phyloP scores from a whole-genome alignment of 1,284 basidiomycete genomes.

The Tremellales sp. region DNA sequence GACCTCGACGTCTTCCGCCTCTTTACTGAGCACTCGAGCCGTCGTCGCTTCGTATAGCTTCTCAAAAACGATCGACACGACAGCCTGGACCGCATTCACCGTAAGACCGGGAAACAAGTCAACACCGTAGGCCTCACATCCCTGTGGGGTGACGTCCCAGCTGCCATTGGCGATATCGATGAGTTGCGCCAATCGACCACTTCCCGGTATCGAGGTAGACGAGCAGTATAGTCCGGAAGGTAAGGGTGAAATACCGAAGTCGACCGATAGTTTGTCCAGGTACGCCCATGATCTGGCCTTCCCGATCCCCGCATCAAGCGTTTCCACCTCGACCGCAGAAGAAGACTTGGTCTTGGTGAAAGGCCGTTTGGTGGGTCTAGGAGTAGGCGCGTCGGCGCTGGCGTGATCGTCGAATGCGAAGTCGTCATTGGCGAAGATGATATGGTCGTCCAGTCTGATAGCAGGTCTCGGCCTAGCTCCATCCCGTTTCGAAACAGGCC shows the following conservation, averaged over 20 bases:
- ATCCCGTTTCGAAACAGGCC: neutral
- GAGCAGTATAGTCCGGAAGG: constrained; percentile 39
- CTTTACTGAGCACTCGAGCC: constrained; percentile 13
- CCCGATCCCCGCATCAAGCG: constrained; percentile 35
- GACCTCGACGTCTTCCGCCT: constrained; percentile 8
- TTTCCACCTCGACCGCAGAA: constrained; percentile 2
- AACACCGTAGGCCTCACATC: constrained; percentile 15
- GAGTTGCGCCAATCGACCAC: constrained; percentile 16
- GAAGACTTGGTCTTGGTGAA: constrained; percentile 8
- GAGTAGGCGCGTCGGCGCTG: neutral
- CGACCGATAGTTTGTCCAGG: constrained; percentile 42
- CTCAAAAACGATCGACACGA: constrained; percentile 29
- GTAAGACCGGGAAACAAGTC: constrained; percentile 5
- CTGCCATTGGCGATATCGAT: constrained; percentile 5
- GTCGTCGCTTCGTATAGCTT: constrained; percentile 23
- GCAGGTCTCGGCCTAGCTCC: constrained; percentile 22
- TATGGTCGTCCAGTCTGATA: constrained; percentile 36
- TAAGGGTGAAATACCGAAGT: constrained; percentile 45
- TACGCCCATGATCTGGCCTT: constrained; percentile 47
- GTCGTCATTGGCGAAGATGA: constrained; percentile 39
- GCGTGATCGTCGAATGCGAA: constrained; percentile 36
- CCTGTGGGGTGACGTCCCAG: neutral
- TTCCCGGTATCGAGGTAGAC: constrained; percentile 19
- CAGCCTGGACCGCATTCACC: constrained; percentile 8
- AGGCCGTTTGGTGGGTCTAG: constrained; percentile 4